Conservation (phyloP, 768 basidiomycete genomes). For the Suillus lakei region DNA sequence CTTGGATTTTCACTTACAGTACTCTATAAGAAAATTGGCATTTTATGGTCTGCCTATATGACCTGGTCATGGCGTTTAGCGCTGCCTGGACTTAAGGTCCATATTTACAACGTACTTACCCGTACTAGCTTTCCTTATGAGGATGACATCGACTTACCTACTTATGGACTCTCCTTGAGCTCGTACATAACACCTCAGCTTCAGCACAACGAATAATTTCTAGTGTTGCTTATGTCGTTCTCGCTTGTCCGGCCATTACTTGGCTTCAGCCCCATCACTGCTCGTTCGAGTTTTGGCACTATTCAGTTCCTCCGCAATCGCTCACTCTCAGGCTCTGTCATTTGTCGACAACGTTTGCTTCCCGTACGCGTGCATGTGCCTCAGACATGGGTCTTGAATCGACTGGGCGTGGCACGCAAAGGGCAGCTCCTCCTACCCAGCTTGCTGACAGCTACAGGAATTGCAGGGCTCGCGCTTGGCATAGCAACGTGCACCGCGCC, state of each 20-base stretch:
- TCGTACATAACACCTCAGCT: not conserved
- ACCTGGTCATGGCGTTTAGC: not conserved
- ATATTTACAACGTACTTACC: not conserved
- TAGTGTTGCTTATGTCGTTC: not conserved
- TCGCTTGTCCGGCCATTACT: conserved; percentile 18
- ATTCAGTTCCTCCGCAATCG: conserved; percentile 1
- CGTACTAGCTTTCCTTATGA: not conserved
- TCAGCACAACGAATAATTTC: not conserved
- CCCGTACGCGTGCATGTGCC: not conserved
- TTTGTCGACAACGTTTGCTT: not conserved
- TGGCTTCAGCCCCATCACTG: conserved; percentile 20
- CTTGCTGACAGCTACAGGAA: conserved; percentile 35
- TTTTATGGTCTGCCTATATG: not conserved
- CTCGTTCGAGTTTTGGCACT: conserved; percentile 11
- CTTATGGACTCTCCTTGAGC: not conserved
- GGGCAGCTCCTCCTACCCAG: conserved; percentile 20
- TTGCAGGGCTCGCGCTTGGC: conserved; percentile 51
- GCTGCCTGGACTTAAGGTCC: not conserved
- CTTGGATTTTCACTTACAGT: not conserved
- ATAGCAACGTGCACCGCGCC: conserved; percentile 41
- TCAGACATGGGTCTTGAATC: conserved; percentile 2
- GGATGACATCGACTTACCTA: conserved; percentile 13
- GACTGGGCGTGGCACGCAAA: not conserved
- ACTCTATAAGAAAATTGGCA: not conserved
- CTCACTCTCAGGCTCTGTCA: conserved; percentile 1